phyloP scores from a whole-genome alignment of 225 moss, liverwort and hornwort species.

The Marchantia paleacea region DNA sequence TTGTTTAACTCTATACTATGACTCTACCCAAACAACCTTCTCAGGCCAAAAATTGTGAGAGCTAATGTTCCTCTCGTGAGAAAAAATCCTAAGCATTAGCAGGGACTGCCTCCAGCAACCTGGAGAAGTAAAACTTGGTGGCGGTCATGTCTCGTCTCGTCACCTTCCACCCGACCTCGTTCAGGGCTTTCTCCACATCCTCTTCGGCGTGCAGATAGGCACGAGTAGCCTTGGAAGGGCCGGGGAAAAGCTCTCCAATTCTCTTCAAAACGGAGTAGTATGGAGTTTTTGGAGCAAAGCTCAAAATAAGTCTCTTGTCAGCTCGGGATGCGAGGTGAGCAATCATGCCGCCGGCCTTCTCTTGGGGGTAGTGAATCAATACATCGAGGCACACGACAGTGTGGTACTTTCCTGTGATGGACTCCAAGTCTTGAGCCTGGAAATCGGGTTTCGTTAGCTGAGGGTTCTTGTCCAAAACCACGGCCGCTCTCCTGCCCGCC shows the following conservation, averaged over 20 bases:
- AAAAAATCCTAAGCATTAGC: slow-evolving; percentile 10
- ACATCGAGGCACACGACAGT: slow-evolving; percentile 93
- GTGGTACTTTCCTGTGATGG: slow-evolving; percentile 77
- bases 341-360: slow-evolving; percentile 84
- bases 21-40: not conserved
- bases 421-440: slow-evolving; percentile 84
- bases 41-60: not conserved
- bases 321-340: slow-evolving; percentile 86
- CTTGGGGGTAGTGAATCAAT: slow-evolving; percentile 92
- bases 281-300: slow-evolving; percentile 89
- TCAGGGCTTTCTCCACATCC: slow-evolving; percentile 82
- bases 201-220: slow-evolving; percentile 92
- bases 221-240: slow-evolving; percentile 90
- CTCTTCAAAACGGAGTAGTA: slow-evolving; percentile 82
- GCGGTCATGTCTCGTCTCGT: slow-evolving; percentile 78
- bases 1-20: not conserved
- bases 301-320: slow-evolving; percentile 72
- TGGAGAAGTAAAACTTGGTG: slow-evolving; percentile 91
- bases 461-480: slow-evolving; percentile 40
- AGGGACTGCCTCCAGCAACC: slow-evolving; percentile 85
- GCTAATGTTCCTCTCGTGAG: not conserved
- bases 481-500: slow-evolving; percentile 51
- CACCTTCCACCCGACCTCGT: slow-evolving; percentile 74
- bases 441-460: slow-evolving; percentile 48
- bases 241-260: slow-evolving; percentile 89